These are phyloP conservation scores for Lepidium didymum DNA, from an alignment of 345 rosid genomes.

Conservation along the genomic window DNA sequence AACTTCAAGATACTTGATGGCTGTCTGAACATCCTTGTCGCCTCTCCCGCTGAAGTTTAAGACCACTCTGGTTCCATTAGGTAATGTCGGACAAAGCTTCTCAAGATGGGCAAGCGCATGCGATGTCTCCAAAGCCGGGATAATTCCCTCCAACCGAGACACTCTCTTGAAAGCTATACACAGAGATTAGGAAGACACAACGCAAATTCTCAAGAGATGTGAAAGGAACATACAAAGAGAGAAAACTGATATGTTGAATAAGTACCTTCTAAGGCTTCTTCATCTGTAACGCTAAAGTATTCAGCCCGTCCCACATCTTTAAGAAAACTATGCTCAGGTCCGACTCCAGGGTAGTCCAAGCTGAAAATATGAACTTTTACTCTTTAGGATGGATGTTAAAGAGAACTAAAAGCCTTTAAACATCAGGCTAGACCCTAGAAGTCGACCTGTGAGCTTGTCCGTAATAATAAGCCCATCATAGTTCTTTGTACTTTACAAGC, in stretches of 20 bases:
- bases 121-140: slow-evolving; percentile 89
- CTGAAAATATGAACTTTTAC: slow-evolving; percentile 27
- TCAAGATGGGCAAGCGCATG: slow-evolving; percentile 83
- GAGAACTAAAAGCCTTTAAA: slow-evolving; percentile 23
- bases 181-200: not conserved
- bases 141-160: slow-evolving; percentile 79
- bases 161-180: slow-evolving; percentile 80
- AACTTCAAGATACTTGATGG: slow-evolving; percentile 56
- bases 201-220: not conserved
- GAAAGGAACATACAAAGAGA: not conserved
- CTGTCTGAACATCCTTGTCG: slow-evolving; percentile 92
- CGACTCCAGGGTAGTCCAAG: slow-evolving; percentile 98
- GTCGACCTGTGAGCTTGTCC: too few species aligned
- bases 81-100: slow-evolving; percentile 79
- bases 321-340: slow-evolving; percentile 96
- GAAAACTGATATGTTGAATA: not conserved
- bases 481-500: too few species aligned
- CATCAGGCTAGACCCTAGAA: too few species aligned
- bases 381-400: not conserved
- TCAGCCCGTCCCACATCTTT: slow-evolving; percentile 85
- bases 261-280: slow-evolving; percentile 85
- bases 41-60: slow-evolving; percentile 93
- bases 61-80: slow-evolving; percentile 61
- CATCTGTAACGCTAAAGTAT: slow-evolving; percentile 76
- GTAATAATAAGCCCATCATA: too few species aligned